Evolutionary conservation across 2,329 filamentous ascomycete species (phyloP), one percentile per base, ranked within the genome.

Genomic region (Colletotrichum kahawae): DNA sequence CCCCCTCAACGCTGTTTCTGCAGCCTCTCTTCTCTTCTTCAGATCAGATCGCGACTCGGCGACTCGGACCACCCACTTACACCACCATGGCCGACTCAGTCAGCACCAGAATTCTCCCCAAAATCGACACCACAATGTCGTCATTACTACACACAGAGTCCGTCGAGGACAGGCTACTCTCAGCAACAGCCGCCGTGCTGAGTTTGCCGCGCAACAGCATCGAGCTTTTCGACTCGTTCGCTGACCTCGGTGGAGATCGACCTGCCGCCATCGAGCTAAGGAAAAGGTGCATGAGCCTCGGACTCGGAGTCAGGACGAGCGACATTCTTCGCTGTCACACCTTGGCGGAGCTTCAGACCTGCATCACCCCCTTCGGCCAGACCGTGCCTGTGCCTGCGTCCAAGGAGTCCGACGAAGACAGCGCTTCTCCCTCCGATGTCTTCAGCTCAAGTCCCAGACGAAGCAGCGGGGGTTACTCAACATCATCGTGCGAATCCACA

Each of bases 291-390:
- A 80, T 83, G 79, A 79, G 78, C 60, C 79, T 82, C n/a, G 84
- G 84, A 33, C 79, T 86, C 62, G 78, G 80, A 5, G 77, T 86
- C 5, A 82, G 80, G 48, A 80, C 82, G 4, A 81, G 82, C 63
- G 87, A 88, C 70, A 85, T 88, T 63, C 80, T 88, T 69, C 82
- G 80, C 51, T 87, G 86, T 78, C 82, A 81, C 64, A 88, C 84
- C 5, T 79, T 88, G 54, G 84, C 86, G 67, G 87, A 88, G 77
- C 80, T 88, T 27, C 86, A 88, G 78, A 85, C 84, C 2, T 82
- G 83, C 75, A 80, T 86, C 31, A 82, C 80, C 14, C 84, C 85
- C 14, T 70, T 59, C 48, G 56, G 43, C 38, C 71, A 67, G 57
- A 16, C 70, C 36, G 63, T 60, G 43, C 60, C 70, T 16, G 67